Base-by-base conservation (phyloP, 805 yeast species). In the Sporopachydermia quercuum region DNA sequence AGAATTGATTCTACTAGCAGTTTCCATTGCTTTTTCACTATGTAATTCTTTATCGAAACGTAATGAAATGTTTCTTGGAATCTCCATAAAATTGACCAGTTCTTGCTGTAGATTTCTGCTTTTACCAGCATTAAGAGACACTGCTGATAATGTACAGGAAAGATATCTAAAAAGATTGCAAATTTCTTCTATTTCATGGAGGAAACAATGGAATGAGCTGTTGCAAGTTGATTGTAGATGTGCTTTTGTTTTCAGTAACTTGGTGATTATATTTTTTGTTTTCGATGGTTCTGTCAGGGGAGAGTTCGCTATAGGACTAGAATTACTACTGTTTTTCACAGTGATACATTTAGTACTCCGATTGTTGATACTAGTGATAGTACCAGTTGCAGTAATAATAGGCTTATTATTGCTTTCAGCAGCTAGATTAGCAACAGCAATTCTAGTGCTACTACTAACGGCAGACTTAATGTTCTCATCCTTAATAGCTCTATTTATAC, bases 131-230 rank as follows among this genome's bases (percentile, higher is more conserved):
- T 15, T 8, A 6, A 15, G 36, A 6, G 36, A 34, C 14, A 34
- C 16, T 6, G 36, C 36, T 6, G 36, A 36, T 11, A 18, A 36
- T 13, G 43, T 40, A 2, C 6, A 19, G 4, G 39, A 40, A n/a
- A 44, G 27, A 6, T 45, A 42, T 19, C 41, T 41, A 19, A 46
- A 34, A 15, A 47, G 15, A 5, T 44, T 35, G 4, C 41, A 6
- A 15, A 46, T 35, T 30, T 44, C 47, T 4, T 41, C 34, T 15
- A 42, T 18, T 19, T 48, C 51, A 27, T n/a, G n/a, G n/a, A n/a
- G n/a, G n/a, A n/a, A n/a, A n/a, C n/a, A n/a, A n/a, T n/a, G n/a
- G n/a, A n/a, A n/a, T n/a, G n/a, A n/a, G n/a, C n/a, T n/a, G n/a
- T n/a, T n/a, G n/a, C 37, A 34, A 14, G 39, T 43, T 16, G 49